Evolutionary conservation across 129 eudicot genomes (phyloP).

Genomic region (Pulicaria dysenterica): DNA sequence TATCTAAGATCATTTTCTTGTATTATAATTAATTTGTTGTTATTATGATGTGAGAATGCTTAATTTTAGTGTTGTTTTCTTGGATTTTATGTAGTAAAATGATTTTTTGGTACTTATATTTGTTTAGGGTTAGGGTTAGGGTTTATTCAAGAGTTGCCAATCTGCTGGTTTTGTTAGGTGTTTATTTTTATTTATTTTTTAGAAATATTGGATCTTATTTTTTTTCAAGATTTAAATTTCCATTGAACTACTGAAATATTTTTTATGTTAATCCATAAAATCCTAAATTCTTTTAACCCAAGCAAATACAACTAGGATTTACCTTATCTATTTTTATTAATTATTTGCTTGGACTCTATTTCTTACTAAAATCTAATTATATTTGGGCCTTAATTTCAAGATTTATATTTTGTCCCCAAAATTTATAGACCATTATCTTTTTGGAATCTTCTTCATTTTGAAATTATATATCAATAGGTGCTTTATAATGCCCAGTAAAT

Average conservation of each 20-base stretch:
- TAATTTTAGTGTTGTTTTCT: neutral
- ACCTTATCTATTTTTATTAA: neutral
- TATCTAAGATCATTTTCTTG: neutral
- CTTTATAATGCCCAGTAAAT: neutral
- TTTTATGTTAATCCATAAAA: conserved; percentile 10
- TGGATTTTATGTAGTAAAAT: neutral
- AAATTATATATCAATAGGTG: neutral
- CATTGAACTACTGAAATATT: neutral
- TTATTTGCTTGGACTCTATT: conserved; percentile 14
- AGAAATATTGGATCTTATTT: neutral
- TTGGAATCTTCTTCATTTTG: neutral
- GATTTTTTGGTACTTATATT: conserved; percentile 5
- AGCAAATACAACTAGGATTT: neutral
- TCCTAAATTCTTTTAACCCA: conserved; percentile 9
- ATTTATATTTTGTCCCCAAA: conserved; percentile 12
- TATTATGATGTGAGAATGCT: conserved; percentile 7
- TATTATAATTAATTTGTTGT: conserved; percentile 11
- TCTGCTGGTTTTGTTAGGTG: conserved; percentile 13
- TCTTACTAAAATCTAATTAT: neutral
- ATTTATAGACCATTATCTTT: neutral
- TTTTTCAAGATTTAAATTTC: neutral
- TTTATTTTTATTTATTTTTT: neutral
- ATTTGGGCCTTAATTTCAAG: neutral
- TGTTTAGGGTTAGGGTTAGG: conserved; percentile 42
- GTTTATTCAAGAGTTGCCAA: conserved; percentile 17